A percentile compares a stretch with the other conserved stretches of the same genome.
Conservation (phyloP, 495 filamentous ascomycete genomes). For the Podospora pseudocomata region DNA sequence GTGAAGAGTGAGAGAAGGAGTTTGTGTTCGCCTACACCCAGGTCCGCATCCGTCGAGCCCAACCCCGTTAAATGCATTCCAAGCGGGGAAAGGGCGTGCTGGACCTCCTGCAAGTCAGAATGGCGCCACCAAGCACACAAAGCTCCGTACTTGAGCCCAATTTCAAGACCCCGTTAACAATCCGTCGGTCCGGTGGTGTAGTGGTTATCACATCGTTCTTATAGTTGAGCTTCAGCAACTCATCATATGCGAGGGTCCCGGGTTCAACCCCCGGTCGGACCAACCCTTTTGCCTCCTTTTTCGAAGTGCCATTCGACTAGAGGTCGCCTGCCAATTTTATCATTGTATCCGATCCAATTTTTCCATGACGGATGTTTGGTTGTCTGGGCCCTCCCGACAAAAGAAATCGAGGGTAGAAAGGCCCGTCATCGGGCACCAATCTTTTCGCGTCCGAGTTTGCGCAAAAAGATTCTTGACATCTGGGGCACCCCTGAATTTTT, state of each 20-base stretch:
- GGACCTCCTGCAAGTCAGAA: background rate
- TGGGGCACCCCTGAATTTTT: background rate
- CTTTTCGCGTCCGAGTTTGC: background rate
- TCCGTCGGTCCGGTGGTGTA: constrained; percentile 11
- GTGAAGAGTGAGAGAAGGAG: no score
- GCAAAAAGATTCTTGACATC: background rate
- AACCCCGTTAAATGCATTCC: background rate
- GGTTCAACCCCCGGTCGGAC: constrained; percentile 13
- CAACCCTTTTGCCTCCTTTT: background rate
- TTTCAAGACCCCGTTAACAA: background rate
- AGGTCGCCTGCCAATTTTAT: background rate
- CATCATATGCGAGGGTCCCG: constrained; percentile 13
- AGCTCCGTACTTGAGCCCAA: background rate
- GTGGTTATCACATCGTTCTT: constrained; percentile 16
- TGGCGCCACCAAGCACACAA: background rate
- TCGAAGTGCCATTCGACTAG: background rate
- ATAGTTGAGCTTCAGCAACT: constrained; percentile 9
- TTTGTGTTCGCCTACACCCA: no score
- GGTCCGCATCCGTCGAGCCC: background rate
- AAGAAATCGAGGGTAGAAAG: background rate
- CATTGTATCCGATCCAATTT: background rate
- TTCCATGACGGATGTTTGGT: background rate
- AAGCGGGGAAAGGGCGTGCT: background rate
- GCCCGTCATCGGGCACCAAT: background rate
- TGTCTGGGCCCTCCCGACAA: background rate